Evolutionary conservation across 2,329 filamentous ascomycete genomes (phyloP), one percentile per base, ranked within the genome.

Genomic region (Nemania bipapillata): DNA sequence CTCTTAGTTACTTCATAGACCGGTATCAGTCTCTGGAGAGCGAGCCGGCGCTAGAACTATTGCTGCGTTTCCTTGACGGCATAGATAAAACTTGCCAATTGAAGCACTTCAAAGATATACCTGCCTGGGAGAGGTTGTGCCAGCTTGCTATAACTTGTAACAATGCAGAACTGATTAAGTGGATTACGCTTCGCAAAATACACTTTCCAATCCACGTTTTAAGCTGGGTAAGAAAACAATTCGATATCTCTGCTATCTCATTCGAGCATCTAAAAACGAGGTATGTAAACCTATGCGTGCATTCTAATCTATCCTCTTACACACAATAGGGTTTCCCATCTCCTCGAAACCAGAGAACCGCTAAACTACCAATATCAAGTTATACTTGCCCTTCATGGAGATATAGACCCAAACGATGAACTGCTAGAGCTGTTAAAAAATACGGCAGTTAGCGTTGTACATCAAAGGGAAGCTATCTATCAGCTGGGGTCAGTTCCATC

Each of bases 341-440:
- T 62, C 22, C 2, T 72, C 20, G 7, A 22, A 17, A 42, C 35
- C 50, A 65, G 64, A 17, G 15, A 28, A n/a, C 65, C 65, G 24
- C 26, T 72, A 2, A 22, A 32, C 22, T 40, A 32, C 26, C 42
- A 61, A 40, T 68, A 68, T 26, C 35, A 67, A 24, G 70, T 63
- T 49, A 54, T 74, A 28, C 47, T 20, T 22, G 53, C 58, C 7
- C 20, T 71, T n/a, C 65, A 45, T 20, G 69, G 45, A 12, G 68
- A 66, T 54, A 42, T n/a, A 15, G 69, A 69, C 24, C 32, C 45
- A 17, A 54, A 45, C 8, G 55, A 62, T 20, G 56, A 66, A 26
- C 26, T 71, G 12, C 35, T 58, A n/a, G 47, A 20, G 20, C 22
- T 52, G 45, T 30, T 65, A 17, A 52, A 15, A 20, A 58, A 54